These are phyloP conservation scores for Chlorella sp. DNA, from an alignment of 139 green algal species.

Conservation along the genomic window DNA sequence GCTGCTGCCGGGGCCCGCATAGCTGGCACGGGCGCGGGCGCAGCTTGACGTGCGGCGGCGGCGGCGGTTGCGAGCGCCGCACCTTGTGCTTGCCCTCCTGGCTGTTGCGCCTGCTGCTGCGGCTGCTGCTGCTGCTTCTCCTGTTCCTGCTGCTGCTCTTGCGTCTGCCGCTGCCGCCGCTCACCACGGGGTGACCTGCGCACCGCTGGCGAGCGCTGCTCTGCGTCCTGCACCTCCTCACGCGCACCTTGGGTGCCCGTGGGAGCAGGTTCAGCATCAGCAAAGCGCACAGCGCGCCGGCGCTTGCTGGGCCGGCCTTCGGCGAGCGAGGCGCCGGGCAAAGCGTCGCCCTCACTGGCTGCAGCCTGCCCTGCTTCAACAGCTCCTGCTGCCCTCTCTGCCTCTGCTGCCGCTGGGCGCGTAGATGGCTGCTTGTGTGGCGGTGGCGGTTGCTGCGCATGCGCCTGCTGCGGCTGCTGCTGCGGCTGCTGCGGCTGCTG, in stretches of 20 bases:
- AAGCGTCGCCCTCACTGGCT: background rate
- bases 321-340: background rate
- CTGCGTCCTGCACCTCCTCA: background rate
- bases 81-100: too few species aligned
- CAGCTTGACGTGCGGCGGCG: too few species aligned
- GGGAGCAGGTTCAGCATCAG: background rate
- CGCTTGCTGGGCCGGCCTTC: background rate
- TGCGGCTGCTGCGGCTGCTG: too few species aligned
- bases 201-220: background rate
- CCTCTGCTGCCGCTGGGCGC: too few species aligned
- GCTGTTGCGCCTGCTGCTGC: background rate
- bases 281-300: background rate
- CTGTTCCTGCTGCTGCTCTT: background rate
- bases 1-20: too few species aligned
- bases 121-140: background rate
- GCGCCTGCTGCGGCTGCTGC: too few species aligned
- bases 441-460: too few species aligned
- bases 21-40: too few species aligned
- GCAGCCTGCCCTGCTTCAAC: background rate
- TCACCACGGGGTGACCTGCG: background rate
- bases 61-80: too few species aligned
- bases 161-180: background rate
- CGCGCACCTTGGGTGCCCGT: too few species aligned
- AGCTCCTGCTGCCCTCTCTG: background rate
- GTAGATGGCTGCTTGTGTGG: too few species aligned